phyloP scores from a whole-genome alignment of 1,284 basidiomycete species.

The Rhodofomes roseus region DNA sequence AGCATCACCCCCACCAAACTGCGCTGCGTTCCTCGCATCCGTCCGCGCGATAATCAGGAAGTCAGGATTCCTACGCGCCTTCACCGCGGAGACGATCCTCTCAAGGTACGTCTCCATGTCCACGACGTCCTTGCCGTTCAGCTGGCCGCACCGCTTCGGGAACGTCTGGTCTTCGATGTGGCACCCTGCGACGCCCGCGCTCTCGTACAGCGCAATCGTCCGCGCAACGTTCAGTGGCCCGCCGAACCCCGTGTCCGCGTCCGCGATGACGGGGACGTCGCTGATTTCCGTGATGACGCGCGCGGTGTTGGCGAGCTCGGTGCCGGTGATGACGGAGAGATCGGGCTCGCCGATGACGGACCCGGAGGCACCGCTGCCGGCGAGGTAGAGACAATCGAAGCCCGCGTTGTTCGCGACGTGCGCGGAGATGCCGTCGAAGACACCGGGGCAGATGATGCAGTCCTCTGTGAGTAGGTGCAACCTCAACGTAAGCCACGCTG shows the following conservation, averaged over 20 bases:
- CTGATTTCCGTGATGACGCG: conserved; percentile 22
- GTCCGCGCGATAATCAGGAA: conserved; percentile 25
- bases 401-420: conserved; percentile 22
- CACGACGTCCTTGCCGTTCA: conserved; percentile 24
- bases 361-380: conserved; percentile 24
- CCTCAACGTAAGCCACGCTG: neutral
- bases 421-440: conserved; percentile 25
- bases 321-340: conserved; percentile 23
- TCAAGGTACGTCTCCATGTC: conserved; percentile 25
- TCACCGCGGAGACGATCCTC: conserved; percentile 23
- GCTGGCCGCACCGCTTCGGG: conserved; percentile 24
- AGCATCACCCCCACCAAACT: conserved; percentile 19
- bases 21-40: conserved; percentile 23
- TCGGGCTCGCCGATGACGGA: conserved; percentile 24
- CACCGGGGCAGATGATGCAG: conserved; percentile 22
- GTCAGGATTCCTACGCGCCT: conserved; percentile 21
- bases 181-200: conserved; percentile 23
- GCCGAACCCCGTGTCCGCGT: conserved; percentile 27
- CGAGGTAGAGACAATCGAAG: conserved; percentile 25
- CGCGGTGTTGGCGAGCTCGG: conserved; percentile 21
- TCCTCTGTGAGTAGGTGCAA: conserved; percentile 8
- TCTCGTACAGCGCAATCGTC: conserved; percentile 23
- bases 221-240: conserved; percentile 25
- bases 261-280: conserved; percentile 23
- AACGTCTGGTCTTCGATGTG: conserved; percentile 28